phyloP scores from a whole-genome alignment of 768 basidiomycete species.

The Amanita polypyramis region DNA sequence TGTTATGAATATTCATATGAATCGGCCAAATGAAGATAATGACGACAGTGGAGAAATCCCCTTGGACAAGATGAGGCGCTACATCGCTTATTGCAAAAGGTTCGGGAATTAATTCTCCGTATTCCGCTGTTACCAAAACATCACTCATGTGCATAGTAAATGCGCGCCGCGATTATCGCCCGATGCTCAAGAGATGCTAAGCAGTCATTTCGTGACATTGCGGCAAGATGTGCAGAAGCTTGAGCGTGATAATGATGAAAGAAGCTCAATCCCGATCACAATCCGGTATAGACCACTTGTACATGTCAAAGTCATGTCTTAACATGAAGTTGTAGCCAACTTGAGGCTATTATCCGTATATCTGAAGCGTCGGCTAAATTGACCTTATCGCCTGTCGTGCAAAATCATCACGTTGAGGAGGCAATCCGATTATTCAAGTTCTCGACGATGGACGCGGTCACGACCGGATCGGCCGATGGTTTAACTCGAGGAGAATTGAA shows the following conservation, averaged over 20 bases:
- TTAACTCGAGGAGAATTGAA: conserved; percentile 85
- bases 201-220: conserved; percentile 88
- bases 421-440: conserved; percentile 97
- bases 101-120: conserved; percentile 20
- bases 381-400: conserved; percentile 77
- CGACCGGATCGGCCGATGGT: conserved; percentile 88
- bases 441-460: conserved; percentile 98
- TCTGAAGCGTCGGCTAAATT: conserved; percentile 95
- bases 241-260: conserved; percentile 93
- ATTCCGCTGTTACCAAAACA: neutral
- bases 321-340: conserved; percentile 41
- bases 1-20: conserved; percentile 99
- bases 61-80: conserved; percentile 97
- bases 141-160: conserved; percentile 45
- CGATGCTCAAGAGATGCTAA: conserved; percentile 93
- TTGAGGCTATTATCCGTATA: conserved; percentile 98
- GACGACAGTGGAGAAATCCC: conserved; percentile 82
- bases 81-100: conserved; percentile 94
- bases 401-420: conserved; percentile 93
- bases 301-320: neutral
- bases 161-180: conserved; percentile 90
- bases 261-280: conserved; percentile 97
- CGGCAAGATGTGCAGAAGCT: conserved; percentile 93
- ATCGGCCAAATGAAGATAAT: conserved; percentile 64
- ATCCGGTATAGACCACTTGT: conserved; percentile 54